phyloP scores from a whole-genome alignment of 768 basidiomycete genomes.

The Macrocybe gigantea region DNA sequence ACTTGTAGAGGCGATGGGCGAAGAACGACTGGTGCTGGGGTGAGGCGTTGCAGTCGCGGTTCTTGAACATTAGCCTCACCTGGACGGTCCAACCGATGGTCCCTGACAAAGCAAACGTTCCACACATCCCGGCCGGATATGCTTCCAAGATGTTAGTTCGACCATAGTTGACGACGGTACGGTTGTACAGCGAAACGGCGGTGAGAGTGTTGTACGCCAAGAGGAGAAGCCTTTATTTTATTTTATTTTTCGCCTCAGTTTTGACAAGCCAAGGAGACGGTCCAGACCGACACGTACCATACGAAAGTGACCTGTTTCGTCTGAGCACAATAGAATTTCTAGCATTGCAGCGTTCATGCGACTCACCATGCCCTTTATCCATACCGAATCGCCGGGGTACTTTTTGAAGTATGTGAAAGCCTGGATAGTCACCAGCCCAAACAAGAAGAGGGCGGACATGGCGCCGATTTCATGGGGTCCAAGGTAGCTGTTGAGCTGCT shows the following conservation, averaged over 20 bases:
- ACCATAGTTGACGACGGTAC: conserved; percentile 4
- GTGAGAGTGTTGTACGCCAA: conserved; percentile 3
- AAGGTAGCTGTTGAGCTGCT: conserved; percentile 1
- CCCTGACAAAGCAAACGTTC: conserved; percentile 4
- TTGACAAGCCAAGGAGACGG: not conserved
- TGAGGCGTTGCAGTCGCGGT: not conserved
- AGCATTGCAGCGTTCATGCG: not conserved
- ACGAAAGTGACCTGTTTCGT: conserved; percentile 2
- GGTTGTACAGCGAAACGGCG: conserved; percentile 4
- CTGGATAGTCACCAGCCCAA: conserved; percentile 4
- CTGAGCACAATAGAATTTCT: not conserved
- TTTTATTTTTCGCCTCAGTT: not conserved
- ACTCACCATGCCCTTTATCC: conserved; percentile 4
- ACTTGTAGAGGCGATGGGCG: conserved; percentile 7
- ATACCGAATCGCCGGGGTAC: conserved; percentile 3
- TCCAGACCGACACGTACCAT: conserved; percentile 1
- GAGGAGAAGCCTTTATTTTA: not conserved
- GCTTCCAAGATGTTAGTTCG: not conserved
- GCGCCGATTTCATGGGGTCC: not conserved
- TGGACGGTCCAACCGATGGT: conserved; percentile 5
- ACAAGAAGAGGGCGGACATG: conserved; percentile 3
- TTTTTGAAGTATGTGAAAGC: conserved; percentile 4
- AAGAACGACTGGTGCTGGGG: conserved; percentile 7
- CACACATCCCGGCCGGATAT: conserved; percentile 7
- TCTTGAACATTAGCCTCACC: not conserved